These are phyloP conservation scores for Albifimbria verrucaria DNA, from an alignment of 2,329 filamentous ascomycete genomes.

Conservation along the genomic window DNA sequence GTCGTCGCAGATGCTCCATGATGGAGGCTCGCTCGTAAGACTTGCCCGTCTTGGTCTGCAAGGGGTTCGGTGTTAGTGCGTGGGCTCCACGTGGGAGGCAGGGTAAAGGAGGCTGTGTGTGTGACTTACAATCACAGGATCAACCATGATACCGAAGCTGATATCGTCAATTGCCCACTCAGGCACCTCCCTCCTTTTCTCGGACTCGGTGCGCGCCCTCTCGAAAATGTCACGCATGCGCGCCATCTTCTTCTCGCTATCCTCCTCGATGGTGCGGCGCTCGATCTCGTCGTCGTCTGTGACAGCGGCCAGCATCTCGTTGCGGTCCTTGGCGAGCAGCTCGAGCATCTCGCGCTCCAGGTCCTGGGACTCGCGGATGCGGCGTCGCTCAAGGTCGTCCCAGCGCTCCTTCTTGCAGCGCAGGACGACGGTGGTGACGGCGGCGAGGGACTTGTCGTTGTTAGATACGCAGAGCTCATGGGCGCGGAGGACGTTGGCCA, in stretches of 20 bases:
- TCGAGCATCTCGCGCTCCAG: slow-evolving; percentile 59
- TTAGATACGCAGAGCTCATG: slow-evolving; percentile 65
- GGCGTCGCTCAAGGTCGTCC: slow-evolving; percentile 67
- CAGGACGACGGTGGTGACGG: slow-evolving; percentile 71
- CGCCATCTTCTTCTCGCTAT: slow-evolving; percentile 44
- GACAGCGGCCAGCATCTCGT: slow-evolving; percentile 36
- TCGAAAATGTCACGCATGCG: slow-evolving; percentile 50
- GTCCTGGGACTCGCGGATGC: slow-evolving; percentile 51
- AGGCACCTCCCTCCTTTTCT: slow-evolving; percentile 59
- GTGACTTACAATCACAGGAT: slow-evolving; percentile 56
- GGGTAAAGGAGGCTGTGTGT: background rate
- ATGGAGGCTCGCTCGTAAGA: slow-evolving; percentile 87
- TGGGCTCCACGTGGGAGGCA: background rate
- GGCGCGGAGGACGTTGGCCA: slow-evolving; percentile 66
- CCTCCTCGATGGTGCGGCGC: slow-evolving; percentile 41
- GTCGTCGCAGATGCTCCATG: slow-evolving; percentile 76
- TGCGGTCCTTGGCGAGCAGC: slow-evolving; percentile 45
- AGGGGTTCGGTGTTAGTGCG: slow-evolving; percentile 11
- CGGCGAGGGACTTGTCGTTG: slow-evolving; percentile 64
- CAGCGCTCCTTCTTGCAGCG: slow-evolving; percentile 82
- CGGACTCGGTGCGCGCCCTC: slow-evolving; percentile 38
- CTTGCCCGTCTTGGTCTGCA: slow-evolving; percentile 75
- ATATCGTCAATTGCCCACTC: slow-evolving; percentile 78
- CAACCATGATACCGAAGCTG: slow-evolving; percentile 69
- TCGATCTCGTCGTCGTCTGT: slow-evolving; percentile 40